These are phyloP conservation scores for Ophiostoma ulmi DNA, from an alignment of 2,329 filamentous ascomycete genomes.

Conservation along the genomic window DNA sequence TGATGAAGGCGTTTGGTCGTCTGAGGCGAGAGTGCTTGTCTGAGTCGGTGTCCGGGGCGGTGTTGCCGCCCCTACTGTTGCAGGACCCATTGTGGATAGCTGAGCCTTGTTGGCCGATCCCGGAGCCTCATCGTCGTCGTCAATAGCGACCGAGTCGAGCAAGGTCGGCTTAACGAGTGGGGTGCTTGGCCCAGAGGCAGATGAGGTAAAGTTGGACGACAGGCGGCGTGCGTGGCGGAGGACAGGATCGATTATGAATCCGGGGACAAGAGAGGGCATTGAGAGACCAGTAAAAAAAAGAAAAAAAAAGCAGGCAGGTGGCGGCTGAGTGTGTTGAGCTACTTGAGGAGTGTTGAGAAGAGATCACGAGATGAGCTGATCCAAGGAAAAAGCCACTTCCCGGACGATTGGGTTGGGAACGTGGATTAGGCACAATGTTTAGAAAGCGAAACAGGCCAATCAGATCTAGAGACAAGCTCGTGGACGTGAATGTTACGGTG, in stretches of 20 bases:
- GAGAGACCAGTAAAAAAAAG: not conserved
- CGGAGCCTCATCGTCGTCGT: constrained; percentile 27
- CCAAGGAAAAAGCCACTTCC: not conserved
- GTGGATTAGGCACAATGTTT: not conserved
- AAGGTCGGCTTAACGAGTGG: constrained; percentile 30
- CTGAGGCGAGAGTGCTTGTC: not conserved
- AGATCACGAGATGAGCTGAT: not conserved
- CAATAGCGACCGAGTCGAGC: constrained; percentile 20
- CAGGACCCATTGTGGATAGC: not conserved
- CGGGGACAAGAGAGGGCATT: constrained; percentile 61
- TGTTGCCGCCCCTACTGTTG: not conserved
- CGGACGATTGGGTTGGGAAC: not conserved
- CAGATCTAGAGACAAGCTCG: not conserved
- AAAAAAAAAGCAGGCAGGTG: not conserved
- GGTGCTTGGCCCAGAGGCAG: constrained; percentile 33
- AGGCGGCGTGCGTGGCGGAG: constrained; percentile 61
- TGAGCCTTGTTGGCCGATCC: constrained; percentile 26
- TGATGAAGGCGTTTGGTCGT: not conserved
- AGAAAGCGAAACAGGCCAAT: not conserved
- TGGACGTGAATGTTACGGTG: not conserved
- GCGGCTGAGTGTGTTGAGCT: not conserved
- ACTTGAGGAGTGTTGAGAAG: not conserved
- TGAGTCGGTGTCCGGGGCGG: not conserved
- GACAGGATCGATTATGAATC: constrained; percentile 62
- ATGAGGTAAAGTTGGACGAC: constrained; percentile 39